A percentile compares a stretch with the other conserved stretches of the same genome.
These are phyloP conservation scores for Alternaria sp. DNA, from an alignment of 2,329 filamentous ascomycete genomes.

Conservation along the genomic window DNA sequence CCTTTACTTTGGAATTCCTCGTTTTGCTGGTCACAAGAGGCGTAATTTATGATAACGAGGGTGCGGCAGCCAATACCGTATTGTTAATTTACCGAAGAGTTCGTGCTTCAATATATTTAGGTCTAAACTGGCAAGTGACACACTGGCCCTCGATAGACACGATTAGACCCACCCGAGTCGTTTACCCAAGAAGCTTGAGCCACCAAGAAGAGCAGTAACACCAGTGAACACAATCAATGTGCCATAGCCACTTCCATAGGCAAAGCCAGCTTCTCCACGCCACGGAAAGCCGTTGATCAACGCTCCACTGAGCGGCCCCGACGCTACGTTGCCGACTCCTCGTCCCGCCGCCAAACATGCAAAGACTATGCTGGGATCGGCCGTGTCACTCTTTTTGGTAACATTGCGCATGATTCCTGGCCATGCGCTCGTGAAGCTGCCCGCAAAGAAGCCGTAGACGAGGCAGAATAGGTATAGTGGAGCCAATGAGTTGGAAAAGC, in stretches of 20 bases:
- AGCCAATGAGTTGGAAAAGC: constrained; percentile 50
- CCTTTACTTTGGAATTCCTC: neutral
- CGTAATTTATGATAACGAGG: no score
- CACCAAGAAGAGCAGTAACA: constrained; percentile 40
- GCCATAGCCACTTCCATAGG: constrained; percentile 54
- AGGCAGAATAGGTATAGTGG: constrained; percentile 44
- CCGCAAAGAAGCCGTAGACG: constrained; percentile 49
- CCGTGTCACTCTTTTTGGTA: constrained; percentile 27
- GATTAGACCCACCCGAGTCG: neutral
- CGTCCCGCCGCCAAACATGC: constrained; percentile 57
- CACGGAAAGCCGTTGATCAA: constrained; percentile 36
- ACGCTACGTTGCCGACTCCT: constrained; percentile 60
- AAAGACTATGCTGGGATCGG: constrained; percentile 58
- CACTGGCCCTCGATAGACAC: no score
- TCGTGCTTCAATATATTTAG: no score
- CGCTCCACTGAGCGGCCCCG: constrained; percentile 60
- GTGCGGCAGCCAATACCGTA: no score
- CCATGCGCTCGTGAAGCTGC: constrained; percentile 39
- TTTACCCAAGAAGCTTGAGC: constrained; percentile 1
- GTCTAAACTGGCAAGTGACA: no score
- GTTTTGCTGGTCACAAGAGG: no score
- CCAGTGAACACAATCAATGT: constrained; percentile 53
- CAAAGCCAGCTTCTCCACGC: constrained; percentile 37
- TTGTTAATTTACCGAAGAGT: no score
- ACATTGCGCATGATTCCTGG: constrained; percentile 40